These are phyloP conservation scores for Musa troglodytarum DNA, from an alignment of 176 grass and related monocot species.

Conservation along the genomic window DNA sequence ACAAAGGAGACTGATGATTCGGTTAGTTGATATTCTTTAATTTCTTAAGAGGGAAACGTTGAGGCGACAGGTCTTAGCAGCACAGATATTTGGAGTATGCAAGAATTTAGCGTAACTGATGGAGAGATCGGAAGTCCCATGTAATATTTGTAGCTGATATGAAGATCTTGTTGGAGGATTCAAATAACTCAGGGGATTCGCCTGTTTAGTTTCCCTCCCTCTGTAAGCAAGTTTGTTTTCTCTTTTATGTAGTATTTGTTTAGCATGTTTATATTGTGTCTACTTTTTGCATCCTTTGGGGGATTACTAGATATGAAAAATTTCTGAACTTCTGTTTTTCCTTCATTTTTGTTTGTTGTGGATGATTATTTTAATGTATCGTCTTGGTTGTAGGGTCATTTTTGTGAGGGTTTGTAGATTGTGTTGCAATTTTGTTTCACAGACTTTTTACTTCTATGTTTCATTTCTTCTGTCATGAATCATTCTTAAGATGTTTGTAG, in stretches of 20 bases:
- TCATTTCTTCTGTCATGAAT: not conserved
- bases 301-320: not conserved
- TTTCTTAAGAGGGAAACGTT: not conserved
- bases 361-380: not conserved
- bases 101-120: not conserved
- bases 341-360: not conserved
- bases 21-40: not conserved
- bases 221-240: slow-evolving; percentile 8
- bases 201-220: slow-evolving; percentile 1
- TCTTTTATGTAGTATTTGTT: slow-evolving; percentile 7
- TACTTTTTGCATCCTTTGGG: not conserved
- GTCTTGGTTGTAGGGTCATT: not conserved
- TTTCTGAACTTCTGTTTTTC: not conserved
- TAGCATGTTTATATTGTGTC: slow-evolving; percentile 9
- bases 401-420: not conserved
- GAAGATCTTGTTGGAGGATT: slow-evolving; percentile 2
- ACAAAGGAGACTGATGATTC: not conserved
- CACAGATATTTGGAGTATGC: not conserved
- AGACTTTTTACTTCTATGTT: not conserved
- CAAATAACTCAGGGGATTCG: not conserved
- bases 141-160: slow-evolving; percentile 5
- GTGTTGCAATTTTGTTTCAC: not conserved
- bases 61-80: not conserved
- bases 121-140: not conserved
- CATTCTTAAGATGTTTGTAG: not conserved